phyloP scores from a whole-genome alignment of 495 filamentous ascomycete genomes.

The Ramalina intermedia region DNA sequence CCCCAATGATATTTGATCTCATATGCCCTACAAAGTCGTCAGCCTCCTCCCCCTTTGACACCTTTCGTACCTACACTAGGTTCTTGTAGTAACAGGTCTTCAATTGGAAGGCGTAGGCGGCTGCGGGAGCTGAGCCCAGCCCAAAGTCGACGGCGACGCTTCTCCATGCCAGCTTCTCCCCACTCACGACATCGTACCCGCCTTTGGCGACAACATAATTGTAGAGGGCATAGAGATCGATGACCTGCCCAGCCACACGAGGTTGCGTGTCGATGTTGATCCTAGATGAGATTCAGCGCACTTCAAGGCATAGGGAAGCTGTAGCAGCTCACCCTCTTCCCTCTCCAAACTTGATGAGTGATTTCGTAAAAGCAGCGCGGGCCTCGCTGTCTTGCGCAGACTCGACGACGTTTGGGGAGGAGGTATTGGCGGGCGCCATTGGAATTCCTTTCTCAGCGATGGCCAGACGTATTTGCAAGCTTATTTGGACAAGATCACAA shows the following conservation, averaged over 20 bases:
- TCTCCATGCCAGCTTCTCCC: slow-evolving; percentile 67
- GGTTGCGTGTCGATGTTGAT: slow-evolving; percentile 60
- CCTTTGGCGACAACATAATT: slow-evolving; percentile 53
- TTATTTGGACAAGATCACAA: too few species aligned
- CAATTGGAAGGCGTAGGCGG: slow-evolving; percentile 58
- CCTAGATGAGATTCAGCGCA: slow-evolving; percentile 29
- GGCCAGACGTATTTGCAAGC: too few species aligned
- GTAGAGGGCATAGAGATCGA: slow-evolving; percentile 60
- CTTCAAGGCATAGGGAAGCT: slow-evolving; percentile 8
- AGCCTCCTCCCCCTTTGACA: neutral
- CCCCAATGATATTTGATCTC: slow-evolving; percentile 59
- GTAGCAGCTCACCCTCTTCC: slow-evolving; percentile 17
- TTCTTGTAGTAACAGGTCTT: slow-evolving; percentile 77
- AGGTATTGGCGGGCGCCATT: too few species aligned
- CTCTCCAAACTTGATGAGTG: slow-evolving; percentile 4
- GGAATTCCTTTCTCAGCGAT: too few species aligned
- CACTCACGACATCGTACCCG: slow-evolving; percentile 68
- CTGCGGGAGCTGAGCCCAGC: slow-evolving; percentile 44
- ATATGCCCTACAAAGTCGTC: slow-evolving; percentile 41
- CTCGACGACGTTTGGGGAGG: too few species aligned
- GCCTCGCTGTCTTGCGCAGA: too few species aligned
- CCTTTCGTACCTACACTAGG: slow-evolving; percentile 36
- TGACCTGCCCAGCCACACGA: slow-evolving; percentile 51
- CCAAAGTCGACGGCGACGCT: slow-evolving; percentile 53
- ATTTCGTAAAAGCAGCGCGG: slow-evolving; percentile 1